Percentiles rank a stretch among this genome's conserved stretches.
Evolutionary conservation across 257 asterid species (phyloP).

Genomic region (Mentha longifolia): DNA sequence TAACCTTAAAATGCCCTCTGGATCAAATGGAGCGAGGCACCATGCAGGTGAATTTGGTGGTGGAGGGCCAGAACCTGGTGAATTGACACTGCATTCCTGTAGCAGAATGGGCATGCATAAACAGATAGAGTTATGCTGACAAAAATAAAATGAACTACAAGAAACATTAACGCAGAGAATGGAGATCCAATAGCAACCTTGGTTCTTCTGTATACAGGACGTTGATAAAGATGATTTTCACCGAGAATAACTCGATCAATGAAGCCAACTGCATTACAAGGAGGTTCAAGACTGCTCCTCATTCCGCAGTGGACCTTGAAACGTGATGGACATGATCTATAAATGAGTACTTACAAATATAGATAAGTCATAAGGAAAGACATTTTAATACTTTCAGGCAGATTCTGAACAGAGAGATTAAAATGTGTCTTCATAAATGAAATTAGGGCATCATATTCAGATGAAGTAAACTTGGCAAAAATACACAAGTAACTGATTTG

Average conservation of each 20-base stretch:
- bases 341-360: slow-evolving; percentile 16
- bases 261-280: slow-evolving; percentile 91
- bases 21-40: slow-evolving; percentile 96
- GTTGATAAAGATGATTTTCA: slow-evolving; percentile 82
- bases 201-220: slow-evolving; percentile 88
- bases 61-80: slow-evolving; percentile 90
- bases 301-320: slow-evolving; percentile 77
- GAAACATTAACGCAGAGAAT: slow-evolving; percentile 17
- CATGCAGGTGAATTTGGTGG: slow-evolving; percentile 84
- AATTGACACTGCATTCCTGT: slow-evolving; percentile 85
- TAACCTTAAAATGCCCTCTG: slow-evolving; percentile 91
- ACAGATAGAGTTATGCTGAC: slow-evolving; percentile 7
- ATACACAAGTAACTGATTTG: neutral
- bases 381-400: neutral
- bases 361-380: too few relatives aligned
- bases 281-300: slow-evolving; percentile 87
- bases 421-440: neutral
- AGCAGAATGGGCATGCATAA: slow-evolving; percentile 11
- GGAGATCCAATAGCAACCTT: slow-evolving; percentile 47
- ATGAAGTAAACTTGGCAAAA: slow-evolving; percentile 3
- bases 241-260: slow-evolving; percentile 80
- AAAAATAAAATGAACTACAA: slow-evolving; percentile 15
- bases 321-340: slow-evolving; percentile 17
- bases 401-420: slow-evolving; percentile 26
- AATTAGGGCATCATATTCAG: neutral